Evolutionary conservation across 257 asterid genomes (phyloP).

Genomic region (Cinchona pubescens): DNA sequence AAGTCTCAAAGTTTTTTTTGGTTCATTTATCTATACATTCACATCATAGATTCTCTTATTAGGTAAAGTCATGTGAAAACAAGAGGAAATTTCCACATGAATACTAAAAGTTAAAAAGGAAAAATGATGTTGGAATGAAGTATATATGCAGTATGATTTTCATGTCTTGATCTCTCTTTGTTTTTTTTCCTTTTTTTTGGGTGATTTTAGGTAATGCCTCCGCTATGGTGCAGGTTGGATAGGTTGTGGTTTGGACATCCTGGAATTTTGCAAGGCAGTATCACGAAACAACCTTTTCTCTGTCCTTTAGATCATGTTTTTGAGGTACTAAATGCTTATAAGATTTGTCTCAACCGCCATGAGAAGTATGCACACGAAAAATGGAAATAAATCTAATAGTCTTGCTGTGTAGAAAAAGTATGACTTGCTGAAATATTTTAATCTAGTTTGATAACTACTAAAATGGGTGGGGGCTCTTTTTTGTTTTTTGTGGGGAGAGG

Average conservation of each 20-base stretch:
- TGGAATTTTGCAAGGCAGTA: slow-evolving; percentile 63
- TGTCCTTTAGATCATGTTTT: slow-evolving; percentile 97
- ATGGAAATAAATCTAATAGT: background rate
- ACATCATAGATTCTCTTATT: background rate
- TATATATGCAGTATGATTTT: slow-evolving; percentile 19
- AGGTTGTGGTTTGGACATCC: slow-evolving; percentile 99
- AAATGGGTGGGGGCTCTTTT: no score
- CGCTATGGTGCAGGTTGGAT: slow-evolving; percentile 99
- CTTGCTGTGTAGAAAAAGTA: background rate
- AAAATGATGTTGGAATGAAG: background rate
- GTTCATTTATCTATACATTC: background rate
- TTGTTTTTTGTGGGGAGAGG: no score
- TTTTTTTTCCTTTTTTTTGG: no score
- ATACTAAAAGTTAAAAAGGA: background rate
- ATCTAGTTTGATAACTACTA: background rate
- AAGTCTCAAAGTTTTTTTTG: no score
- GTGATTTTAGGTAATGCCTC: slow-evolving; percentile 99
- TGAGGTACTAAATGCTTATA: slow-evolving; percentile 54
- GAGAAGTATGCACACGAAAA: background rate
- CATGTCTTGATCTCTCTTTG: slow-evolving; percentile 40
- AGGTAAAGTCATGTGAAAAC: background rate
- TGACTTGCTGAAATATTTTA: background rate
- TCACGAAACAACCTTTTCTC: slow-evolving; percentile 91
- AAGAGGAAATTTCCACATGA: background rate
- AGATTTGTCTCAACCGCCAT: slow-evolving; percentile 12